Base-by-base conservation (phyloP, 352 stramenopile genomes). In the Phytophthora pseudosyringae region DNA sequence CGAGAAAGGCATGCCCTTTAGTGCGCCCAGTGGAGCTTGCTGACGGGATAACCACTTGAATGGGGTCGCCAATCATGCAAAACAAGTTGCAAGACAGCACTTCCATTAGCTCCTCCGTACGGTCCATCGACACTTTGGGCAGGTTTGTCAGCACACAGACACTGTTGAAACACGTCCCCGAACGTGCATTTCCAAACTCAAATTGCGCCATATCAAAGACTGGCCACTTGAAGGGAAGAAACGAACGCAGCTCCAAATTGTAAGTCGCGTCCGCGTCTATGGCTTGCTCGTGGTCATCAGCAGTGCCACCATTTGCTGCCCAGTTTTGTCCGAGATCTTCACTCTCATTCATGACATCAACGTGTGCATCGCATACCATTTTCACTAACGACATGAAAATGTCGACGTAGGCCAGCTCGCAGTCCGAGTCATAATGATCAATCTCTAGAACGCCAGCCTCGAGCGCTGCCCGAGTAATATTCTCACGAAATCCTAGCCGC, bases 141-240 rank as follows among this genome's bases (percentile, higher is more conserved):
- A 95, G 41, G 26, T 94, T 91, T 29, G 87, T 88, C n/a, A 95
- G 58, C 39, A 95, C 88, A 38, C 87, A 93, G 1, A 95, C 84
- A 57, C 80, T 91, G 21, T 91, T 80, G 53, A 94, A 95, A 56
- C 88, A 92, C 33, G 88, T 95, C 5, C 81, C 84, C 5, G 64
- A 13, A 4, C 88, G 88, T 3, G 88, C 83, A 44, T 88, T 95
- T 28, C 84, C 86, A 52, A 95, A 94, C 59, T 95, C 88, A 25
- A 94, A 95, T 62, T 94, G 88, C 0, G 88, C 88, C 88, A 95
- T 95, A 51, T 95, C 88, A 55, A 95, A 94, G 7, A 95, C 86
- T 25, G 88, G 88, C 88, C 88, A 95, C 47, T 94, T 91, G 59
- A 92, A 88, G n/a, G 76, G 70, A 18, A 84, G 66, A 46, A 81